Evolutionary conservation across 306 rosid species (phyloP), one percentile per base, ranked within the genome.

Genomic region (Prunus campanulata): DNA sequence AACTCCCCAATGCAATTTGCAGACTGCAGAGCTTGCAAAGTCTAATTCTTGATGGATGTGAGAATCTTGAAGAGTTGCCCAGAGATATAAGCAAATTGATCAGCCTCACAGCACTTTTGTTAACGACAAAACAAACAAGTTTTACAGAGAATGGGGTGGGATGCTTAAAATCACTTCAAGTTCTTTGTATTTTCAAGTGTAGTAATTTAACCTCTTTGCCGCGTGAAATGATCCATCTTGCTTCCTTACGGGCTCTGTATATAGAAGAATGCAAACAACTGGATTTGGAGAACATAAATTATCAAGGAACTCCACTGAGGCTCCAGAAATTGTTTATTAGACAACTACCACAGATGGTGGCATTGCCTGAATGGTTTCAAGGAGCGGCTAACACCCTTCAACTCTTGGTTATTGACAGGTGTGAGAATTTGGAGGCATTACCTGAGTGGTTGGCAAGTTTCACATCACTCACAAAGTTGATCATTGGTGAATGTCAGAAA

Each of bases 131-230:
- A 47, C 51, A 47, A 47, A 47, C 51, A 47, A 39, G 2, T 1
- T 39, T 39, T 39, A 0, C 44, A 1, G 0, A 47, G 15, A 47
- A 47, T 11, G 51, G 51, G 14, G 51, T 47, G 51, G 51, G 51
- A 47, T 47, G 15, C 51, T 47, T 47, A 15, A 47, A 10, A 47
- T 51, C 51, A 11, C 15, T 47, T 47, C 51, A 0, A 47, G 11
- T 0, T 0, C 25, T 24, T 24, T 0, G 25, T 24, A 47, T 47
- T 11, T 0, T 0, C 0, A 0, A 0, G 2, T 39, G 9, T 39
- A 39, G 44, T 39, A 39, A 39, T 39, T 39, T 39, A 39, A 39
- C 2, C 9, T 39, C 44, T 39, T 39, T 39, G 9, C 44, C 10
- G 2, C 2, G 2, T 39, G 9, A 39, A 39, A 39, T 0, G 2